A percentile compares a stretch with the other conserved stretches of the same genome.
These are phyloP conservation scores for Diaporthe australafricana DNA, from an alignment of 2,329 filamentous ascomycete genomes.

Conservation along the genomic window DNA sequence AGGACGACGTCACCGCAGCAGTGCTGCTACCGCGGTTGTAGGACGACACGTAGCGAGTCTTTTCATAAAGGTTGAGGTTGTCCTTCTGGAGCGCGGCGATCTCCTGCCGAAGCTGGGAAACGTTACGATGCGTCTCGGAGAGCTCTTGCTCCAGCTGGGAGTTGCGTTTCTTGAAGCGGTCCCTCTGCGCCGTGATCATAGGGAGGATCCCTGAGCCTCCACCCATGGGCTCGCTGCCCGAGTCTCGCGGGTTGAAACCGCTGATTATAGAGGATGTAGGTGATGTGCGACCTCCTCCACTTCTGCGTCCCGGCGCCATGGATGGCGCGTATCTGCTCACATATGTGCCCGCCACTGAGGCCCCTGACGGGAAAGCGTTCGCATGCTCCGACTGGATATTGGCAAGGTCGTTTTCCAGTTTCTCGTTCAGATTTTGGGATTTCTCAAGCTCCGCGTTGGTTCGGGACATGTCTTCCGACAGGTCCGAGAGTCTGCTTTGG, in stretches of 20 bases:
- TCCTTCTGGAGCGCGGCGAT: constrained; percentile 94
- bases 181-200: constrained; percentile 97
- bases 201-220: constrained; percentile 90
- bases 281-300: constrained; percentile 72
- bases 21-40: constrained; percentile 81
- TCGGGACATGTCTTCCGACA: constrained; percentile 85
- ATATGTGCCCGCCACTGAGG: constrained; percentile 94
- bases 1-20: constrained; percentile 61
- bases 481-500: constrained; percentile 79
- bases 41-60: constrained; percentile 94
- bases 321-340: constrained; percentile 80
- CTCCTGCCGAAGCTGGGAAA: constrained; percentile 90
- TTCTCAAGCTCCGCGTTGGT: constrained; percentile 90
- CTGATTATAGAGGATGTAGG: constrained; percentile 99
- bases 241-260: constrained; percentile 82
- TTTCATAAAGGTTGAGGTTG: constrained; percentile 96
- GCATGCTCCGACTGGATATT: constrained; percentile 87
- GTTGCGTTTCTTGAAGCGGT: constrained; percentile 98
- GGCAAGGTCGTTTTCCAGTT: constrained; percentile 91
- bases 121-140: constrained; percentile 82
- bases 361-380: constrained; percentile 87
- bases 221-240: constrained; percentile 72
- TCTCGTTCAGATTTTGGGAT: constrained; percentile 85
- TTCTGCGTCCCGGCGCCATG: constrained; percentile 69
- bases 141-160: constrained; percentile 90